Evolutionary conservation across 78 protist genomes (phyloP).

Genomic region (Dictyostelium purpureum): DNA sequence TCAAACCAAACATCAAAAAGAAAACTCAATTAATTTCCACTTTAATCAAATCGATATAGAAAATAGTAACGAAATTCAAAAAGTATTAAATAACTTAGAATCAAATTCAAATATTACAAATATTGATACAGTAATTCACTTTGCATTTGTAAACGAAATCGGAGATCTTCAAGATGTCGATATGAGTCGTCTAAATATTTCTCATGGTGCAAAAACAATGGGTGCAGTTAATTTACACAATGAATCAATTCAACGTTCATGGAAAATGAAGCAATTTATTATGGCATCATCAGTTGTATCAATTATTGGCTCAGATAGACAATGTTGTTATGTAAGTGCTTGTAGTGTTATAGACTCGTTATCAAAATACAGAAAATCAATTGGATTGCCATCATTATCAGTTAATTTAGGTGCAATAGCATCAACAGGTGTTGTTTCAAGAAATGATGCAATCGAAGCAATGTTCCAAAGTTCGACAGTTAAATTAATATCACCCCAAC

Average conservation of each 20-base stretch:
- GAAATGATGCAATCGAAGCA: neutral
- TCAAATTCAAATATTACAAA: neutral
- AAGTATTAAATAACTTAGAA: neutral
- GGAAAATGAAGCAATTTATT: constrained; percentile 26
- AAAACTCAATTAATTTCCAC: neutral
- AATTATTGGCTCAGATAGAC: constrained; percentile 49
- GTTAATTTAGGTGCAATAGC: neutral
- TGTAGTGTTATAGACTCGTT: constrained; percentile 73
- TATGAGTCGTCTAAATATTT: neutral
- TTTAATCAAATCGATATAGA: constrained; percentile 1
- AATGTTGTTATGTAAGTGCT: constrained; percentile 79
- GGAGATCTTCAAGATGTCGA: neutral
- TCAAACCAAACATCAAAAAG: no score
- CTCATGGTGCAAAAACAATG: constrained; percentile 59
- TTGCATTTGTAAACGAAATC: constrained; percentile 27
- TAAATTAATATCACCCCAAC: no score
- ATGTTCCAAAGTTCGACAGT: no score
- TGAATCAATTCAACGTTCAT: neutral
- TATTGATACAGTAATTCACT: constrained; percentile 25
- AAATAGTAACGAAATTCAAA: no score
- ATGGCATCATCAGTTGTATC: constrained; percentile 43
- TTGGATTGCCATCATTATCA: constrained; percentile 2
- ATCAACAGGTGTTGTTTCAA: neutral
- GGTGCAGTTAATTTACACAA: constrained; percentile 80
- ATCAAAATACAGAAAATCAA: constrained; percentile 27